Percentiles rank a stretch among this genome's conserved stretches.
phyloP scores from a whole-genome alignment of 73 alveolate genomes.

The Stentor roeselii region DNA sequence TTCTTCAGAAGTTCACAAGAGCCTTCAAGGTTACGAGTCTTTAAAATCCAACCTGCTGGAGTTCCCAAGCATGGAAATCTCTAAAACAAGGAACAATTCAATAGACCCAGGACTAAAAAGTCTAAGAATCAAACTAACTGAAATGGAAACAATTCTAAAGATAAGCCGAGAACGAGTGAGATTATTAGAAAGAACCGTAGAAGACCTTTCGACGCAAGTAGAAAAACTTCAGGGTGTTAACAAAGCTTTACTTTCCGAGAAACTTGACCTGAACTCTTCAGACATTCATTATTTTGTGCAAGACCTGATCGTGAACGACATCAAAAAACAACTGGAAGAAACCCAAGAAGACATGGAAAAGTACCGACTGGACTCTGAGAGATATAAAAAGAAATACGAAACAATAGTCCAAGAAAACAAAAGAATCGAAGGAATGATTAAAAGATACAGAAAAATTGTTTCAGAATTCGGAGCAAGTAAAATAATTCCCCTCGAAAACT shows the following conservation, averaged over 20 bases:
- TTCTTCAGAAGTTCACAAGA: too few species aligned
- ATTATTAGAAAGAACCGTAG: neutral
- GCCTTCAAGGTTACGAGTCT: too few species aligned
- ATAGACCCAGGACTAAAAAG: too few species aligned
- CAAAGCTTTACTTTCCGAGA: neutral
- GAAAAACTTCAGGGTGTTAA: neutral
- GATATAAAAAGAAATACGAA: neutral
- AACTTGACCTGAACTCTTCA: neutral
- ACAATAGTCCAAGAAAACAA: neutral
- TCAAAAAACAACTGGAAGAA: neutral
- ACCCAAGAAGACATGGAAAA: neutral
- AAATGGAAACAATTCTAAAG: neutral
- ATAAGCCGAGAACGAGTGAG: neutral
- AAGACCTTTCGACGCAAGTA: neutral
- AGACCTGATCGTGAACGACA: neutral
- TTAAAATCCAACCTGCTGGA: too few species aligned
- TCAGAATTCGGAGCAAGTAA: neutral
- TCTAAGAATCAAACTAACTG: too few species aligned
- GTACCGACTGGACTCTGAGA: neutral
- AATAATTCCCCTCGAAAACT: neutral
- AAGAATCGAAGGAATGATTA: neutral
- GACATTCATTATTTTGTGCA: constrained; percentile 1
- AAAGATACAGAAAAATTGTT: neutral
- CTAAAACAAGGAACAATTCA: too few species aligned
- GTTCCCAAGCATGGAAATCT: too few species aligned